Evolutionary conservation across 2,329 filamentous ascomycete species (phyloP).

Genomic region (Sarocladium strictum): DNA sequence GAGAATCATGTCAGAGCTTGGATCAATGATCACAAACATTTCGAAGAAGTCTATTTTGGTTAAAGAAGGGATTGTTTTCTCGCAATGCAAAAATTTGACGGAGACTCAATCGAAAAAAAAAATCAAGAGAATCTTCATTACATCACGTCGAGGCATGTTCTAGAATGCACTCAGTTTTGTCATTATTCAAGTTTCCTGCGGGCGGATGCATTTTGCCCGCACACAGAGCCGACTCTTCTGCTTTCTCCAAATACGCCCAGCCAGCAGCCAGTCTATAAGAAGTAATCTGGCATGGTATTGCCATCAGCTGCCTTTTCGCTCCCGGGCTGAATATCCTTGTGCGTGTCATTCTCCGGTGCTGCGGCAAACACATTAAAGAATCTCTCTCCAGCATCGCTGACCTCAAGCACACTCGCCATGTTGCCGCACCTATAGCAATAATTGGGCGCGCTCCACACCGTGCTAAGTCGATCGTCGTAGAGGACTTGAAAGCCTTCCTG

Average conservation of each 20-base stretch:
- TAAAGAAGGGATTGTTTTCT: not conserved
- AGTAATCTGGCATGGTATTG: constrained; percentile 63
- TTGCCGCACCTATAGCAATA: constrained; percentile 96
- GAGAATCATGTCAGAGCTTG: constrained; percentile 13
- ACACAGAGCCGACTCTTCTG: not conserved
- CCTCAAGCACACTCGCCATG: constrained; percentile 93
- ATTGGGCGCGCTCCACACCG: constrained; percentile 96
- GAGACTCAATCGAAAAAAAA: not conserved
- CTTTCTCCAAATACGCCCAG: not conserved
- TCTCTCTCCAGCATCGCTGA: constrained; percentile 84
- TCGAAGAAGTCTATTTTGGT: not conserved
- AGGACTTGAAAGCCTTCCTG: constrained; percentile 97
- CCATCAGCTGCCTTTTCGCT: constrained; percentile 64
- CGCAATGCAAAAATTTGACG: not conserved
- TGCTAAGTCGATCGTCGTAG: constrained; percentile 90
- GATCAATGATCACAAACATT: not conserved
- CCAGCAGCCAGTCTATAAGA: constrained; percentile 45
- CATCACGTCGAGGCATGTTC: too few relatives aligned
- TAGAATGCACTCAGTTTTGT: too few relatives aligned
- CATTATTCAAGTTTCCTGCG: not conserved
- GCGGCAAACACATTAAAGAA: constrained; percentile 99
- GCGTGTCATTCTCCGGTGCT: constrained; percentile 88
- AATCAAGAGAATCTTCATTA: not conserved
- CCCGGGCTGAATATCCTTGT: constrained; percentile 76
- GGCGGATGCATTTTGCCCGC: too few relatives aligned